Conservation (phyloP, 2,329 filamentous ascomycete genomes). For the Corinectria fuckeliana region DNA sequence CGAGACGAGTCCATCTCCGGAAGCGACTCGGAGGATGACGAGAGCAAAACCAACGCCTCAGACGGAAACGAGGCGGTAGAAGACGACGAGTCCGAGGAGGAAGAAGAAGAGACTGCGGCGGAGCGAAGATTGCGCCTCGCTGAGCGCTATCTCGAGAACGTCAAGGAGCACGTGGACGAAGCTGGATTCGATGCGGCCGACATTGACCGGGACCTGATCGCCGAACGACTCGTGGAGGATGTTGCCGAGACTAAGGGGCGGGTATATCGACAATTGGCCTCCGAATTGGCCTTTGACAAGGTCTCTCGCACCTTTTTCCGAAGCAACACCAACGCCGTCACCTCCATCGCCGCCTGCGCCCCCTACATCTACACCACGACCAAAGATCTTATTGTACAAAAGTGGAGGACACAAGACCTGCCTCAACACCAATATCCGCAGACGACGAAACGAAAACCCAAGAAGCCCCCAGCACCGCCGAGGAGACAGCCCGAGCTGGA, state of each 20-base stretch:
- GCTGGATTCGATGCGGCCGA: slow-evolving; percentile 90
- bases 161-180: slow-evolving; percentile 82
- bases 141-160: slow-evolving; percentile 90
- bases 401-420: slow-evolving; percentile 82
- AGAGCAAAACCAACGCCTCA: slow-evolving; percentile 46
- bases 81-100: slow-evolving; percentile 66
- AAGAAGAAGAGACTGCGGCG: slow-evolving; percentile 84
- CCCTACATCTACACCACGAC: slow-evolving; percentile 88
- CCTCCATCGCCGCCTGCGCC: slow-evolving; percentile 77
- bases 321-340: slow-evolving; percentile 78
- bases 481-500: slow-evolving; percentile 68
- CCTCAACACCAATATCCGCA: slow-evolving; percentile 66
- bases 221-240: slow-evolving; percentile 88
- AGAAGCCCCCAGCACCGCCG: slow-evolving; percentile 64
- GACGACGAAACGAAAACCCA: slow-evolving; percentile 63
- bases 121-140: slow-evolving; percentile 87
- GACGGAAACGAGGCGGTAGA: slow-evolving; percentile 55
- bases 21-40: slow-evolving; percentile 76
- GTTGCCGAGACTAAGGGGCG: slow-evolving; percentile 90
- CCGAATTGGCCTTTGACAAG: slow-evolving; percentile 71
- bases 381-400: slow-evolving; percentile 83
- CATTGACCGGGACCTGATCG: slow-evolving; percentile 90
- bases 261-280: slow-evolving; percentile 81
- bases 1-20: slow-evolving; percentile 83
- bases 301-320: slow-evolving; percentile 77